A percentile compares a stretch with the other conserved stretches of the same genome.
Conservation (phyloP, 1,284 basidiomycete species). For the Pseudozyma thailandica region DNA sequence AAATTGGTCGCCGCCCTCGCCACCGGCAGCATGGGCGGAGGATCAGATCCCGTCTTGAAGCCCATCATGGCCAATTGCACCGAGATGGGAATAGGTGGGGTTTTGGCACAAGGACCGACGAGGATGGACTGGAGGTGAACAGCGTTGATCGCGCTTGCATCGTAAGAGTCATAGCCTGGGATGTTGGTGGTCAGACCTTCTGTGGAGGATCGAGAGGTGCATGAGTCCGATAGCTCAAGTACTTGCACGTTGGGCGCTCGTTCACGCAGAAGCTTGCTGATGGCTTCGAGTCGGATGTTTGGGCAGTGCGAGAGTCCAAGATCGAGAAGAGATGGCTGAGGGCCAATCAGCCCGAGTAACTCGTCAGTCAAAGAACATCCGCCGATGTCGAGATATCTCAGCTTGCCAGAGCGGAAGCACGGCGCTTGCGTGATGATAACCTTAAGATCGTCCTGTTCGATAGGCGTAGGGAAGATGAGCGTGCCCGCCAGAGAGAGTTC, state of each 20-base stretch:
- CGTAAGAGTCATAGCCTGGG: slow-evolving; percentile 70
- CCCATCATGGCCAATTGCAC: slow-evolving; percentile 62
- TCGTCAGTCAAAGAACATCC: slow-evolving; percentile 78
- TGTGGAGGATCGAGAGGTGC: slow-evolving; percentile 38
- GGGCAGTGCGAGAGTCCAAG: slow-evolving; percentile 80
- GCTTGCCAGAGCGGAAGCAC: slow-evolving; percentile 79
- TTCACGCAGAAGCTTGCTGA: slow-evolving; percentile 77
- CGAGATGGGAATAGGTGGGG: slow-evolving; percentile 59
- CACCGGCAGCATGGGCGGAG: slow-evolving; percentile 38
- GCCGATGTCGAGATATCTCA: slow-evolving; percentile 90
- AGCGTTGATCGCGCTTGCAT: slow-evolving; percentile 74
- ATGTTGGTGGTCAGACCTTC: slow-evolving; percentile 38
- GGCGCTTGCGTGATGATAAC: slow-evolving; percentile 81
- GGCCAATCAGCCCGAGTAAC: slow-evolving; percentile 71
- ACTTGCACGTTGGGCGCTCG: slow-evolving; percentile 85
- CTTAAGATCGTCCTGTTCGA: slow-evolving; percentile 77
- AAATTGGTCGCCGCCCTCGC: slow-evolving; percentile 74
- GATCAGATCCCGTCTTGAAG: slow-evolving; percentile 64
- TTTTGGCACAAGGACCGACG: slow-evolving; percentile 69
- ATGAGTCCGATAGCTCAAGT: slow-evolving; percentile 81
- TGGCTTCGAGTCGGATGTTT: slow-evolving; percentile 75
- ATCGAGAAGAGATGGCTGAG: slow-evolving; percentile 79
- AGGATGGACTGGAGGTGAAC: slow-evolving; percentile 69
- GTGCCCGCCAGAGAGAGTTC: slow-evolving; percentile 92
- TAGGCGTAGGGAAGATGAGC: slow-evolving; percentile 82